phyloP scores from a whole-genome alignment of 805 yeast genomes.

The Nakazawaea ishiwadae region DNA sequence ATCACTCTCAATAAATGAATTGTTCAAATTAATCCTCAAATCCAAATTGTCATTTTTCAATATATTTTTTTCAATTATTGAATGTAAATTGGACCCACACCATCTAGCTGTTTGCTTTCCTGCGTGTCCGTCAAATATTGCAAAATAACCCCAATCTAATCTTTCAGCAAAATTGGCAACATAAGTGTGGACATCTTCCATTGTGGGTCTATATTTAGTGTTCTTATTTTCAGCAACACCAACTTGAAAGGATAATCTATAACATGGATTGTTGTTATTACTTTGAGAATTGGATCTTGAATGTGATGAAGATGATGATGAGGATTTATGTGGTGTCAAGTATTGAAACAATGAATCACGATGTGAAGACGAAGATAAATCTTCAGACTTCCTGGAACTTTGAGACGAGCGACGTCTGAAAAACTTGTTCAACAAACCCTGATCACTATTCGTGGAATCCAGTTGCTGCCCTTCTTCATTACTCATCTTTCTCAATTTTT shows the following conservation, averaged over 20 bases:
- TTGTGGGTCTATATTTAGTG: conserved; percentile 70
- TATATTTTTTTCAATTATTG: conserved; percentile 56
- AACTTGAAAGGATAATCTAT: conserved; percentile 66
- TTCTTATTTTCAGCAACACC: conserved; percentile 94
- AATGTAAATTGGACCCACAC: conserved; percentile 86
- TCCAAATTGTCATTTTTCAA: conserved; percentile 43
- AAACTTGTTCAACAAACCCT: conserved; percentile 8
- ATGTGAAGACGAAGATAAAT: neutral
- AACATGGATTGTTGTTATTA: conserved; percentile 34
- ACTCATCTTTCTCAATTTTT: neutral
- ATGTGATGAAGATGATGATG: too few species aligned
- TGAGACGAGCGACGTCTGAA: conserved; percentile 11
- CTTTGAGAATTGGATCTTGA: conserved; percentile 1
- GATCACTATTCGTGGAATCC: neutral
- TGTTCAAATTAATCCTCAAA: conserved; percentile 61
- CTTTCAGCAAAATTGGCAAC: conserved; percentile 90
- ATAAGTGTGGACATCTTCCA: conserved; percentile 96
- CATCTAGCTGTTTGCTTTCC: conserved; percentile 90
- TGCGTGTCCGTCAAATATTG: conserved; percentile 96
- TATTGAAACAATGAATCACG: conserved; percentile 5
- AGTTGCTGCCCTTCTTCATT: neutral
- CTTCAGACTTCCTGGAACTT: conserved; percentile 8
- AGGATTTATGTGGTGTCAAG: neutral
- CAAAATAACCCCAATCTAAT: conserved; percentile 92
- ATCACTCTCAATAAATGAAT: conserved; percentile 75